Percentiles rank a stretch among this genome's conserved stretches.
phyloP scores from a whole-genome alignment of 768 basidiomycete species.

The Phylloporus arenicola region DNA sequence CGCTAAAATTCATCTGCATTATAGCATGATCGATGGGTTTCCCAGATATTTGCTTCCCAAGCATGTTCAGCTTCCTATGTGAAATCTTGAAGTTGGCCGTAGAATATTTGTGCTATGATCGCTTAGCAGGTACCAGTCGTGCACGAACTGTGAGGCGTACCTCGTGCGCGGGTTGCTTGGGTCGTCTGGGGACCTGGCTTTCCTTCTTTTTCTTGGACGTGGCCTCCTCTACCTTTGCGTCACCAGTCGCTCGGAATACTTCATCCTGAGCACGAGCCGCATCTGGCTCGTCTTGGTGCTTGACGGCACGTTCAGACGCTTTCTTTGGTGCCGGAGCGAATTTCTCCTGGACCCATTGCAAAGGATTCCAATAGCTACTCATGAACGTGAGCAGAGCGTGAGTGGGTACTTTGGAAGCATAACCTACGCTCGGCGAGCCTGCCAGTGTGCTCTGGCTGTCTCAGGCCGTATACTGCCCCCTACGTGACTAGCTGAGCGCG shows the following conservation, averaged over 20 bases:
- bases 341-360: conserved; percentile 61
- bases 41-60: conserved; percentile 81
- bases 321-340: conserved; percentile 44
- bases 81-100: conserved; percentile 93
- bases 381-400: conserved; percentile 1
- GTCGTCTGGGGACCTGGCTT: conserved; percentile 7
- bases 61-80: conserved; percentile 85
- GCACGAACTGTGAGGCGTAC: conserved; percentile 9
- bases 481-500: conserved; percentile 12
- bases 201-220: conserved; percentile 16
- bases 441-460: conserved; percentile 28
- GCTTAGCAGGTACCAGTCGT: conserved; percentile 3
- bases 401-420: background rate
- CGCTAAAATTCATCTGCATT: conserved; percentile 93
- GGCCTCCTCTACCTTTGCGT: conserved; percentile 13
- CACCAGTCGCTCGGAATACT: conserved; percentile 41
- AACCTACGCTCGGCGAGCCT: conserved; percentile 44
- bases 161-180: conserved; percentile 28
- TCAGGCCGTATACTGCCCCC: conserved; percentile 11
- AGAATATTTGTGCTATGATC: conserved; percentile 80
- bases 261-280: conserved; percentile 24
- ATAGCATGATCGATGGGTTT: conserved; percentile 94
- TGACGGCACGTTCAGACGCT: conserved; percentile 41
- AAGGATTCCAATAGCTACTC: conserved; percentile 50
- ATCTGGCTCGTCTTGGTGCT: conserved; percentile 30